Evolutionary conservation across 2,329 filamentous ascomycete genomes (phyloP).

Genomic region (Diaporthe citriasiana): DNA sequence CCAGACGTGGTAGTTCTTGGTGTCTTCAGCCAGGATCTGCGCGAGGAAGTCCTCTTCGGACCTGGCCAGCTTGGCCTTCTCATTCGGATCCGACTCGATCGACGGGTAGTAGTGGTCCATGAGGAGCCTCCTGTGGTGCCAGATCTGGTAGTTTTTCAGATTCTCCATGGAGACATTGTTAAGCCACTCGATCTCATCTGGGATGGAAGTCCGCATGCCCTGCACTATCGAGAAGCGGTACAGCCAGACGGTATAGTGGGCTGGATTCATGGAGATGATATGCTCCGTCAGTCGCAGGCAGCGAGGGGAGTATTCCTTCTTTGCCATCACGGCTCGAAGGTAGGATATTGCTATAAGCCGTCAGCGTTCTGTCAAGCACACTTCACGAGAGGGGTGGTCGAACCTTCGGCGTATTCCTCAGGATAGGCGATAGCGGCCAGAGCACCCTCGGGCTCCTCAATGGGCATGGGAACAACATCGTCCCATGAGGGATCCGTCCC

Average conservation of each 20-base stretch:
- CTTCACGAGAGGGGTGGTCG: not conserved
- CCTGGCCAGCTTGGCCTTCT: conserved; percentile 69
- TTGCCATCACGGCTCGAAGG: conserved; percentile 92
- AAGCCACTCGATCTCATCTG: conserved; percentile 86
- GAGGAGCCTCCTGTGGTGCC: conserved; percentile 80
- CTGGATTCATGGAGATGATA: conserved; percentile 93
- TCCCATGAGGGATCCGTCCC: conserved; percentile 83
- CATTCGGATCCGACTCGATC: conserved; percentile 71
- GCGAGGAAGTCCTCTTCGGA: conserved; percentile 83
- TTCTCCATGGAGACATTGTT: conserved; percentile 85
- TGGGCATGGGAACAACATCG: conserved; percentile 85
- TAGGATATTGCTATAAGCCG: conserved; percentile 82
- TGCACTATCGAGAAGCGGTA: conserved; percentile 88
- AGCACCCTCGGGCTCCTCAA: conserved; percentile 85
- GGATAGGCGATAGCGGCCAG: conserved; percentile 95
- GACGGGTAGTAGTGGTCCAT: conserved; percentile 70
- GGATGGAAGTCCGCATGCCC: conserved; percentile 73
- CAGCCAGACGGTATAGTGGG: conserved; percentile 99
- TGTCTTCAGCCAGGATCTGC: conserved; percentile 85
- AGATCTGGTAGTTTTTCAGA: conserved; percentile 99
- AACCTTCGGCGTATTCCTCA: conserved; percentile 87
- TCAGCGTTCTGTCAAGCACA: conserved; percentile 41
- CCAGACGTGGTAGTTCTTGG: conserved; percentile 99
- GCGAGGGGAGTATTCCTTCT: conserved; percentile 84
- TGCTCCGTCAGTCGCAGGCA: conserved; percentile 87